Evolutionary conservation across 371 early-diverging fungal species (phyloP).

Genomic region (Mortierella sp.): DNA sequence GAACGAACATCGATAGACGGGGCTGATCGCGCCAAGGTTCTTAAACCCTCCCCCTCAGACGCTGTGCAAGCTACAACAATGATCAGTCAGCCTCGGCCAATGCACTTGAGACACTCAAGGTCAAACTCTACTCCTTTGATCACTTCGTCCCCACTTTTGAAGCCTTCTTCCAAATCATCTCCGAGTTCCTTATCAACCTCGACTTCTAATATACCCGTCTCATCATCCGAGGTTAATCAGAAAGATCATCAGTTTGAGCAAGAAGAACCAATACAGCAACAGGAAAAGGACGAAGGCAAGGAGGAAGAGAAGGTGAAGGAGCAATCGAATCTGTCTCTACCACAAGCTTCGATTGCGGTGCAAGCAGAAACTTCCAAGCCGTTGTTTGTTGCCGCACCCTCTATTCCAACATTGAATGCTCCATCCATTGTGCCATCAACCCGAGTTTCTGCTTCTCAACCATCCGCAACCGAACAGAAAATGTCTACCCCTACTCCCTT

Average conservation of each 20-base stretch:
- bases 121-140: conserved; percentile 16
- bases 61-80: conserved; percentile 34
- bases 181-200: conserved; percentile 2
- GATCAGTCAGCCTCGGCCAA: conserved; percentile 38
- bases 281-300: neutral
- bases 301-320: conserved; percentile 13
- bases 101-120: conserved; percentile 22
- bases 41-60: conserved; percentile 22
- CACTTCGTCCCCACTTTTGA: conserved; percentile 2
- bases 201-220: conserved; percentile 27
- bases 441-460: conserved; percentile 3
- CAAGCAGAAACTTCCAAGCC: neutral
- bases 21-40: conserved; percentile 22
- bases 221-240: neutral
- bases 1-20: conserved; percentile 39
- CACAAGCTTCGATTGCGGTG: neutral
- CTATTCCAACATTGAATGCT: neutral
- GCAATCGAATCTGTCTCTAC: neutral
- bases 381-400: neutral
- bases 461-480: conserved; percentile 1
- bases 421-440: conserved; percentile 1
- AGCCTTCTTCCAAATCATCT: neutral
- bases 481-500: neutral
- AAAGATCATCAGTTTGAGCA: conserved; percentile 9
- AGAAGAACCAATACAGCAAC: neutral